These are phyloP conservation scores for Colletotrichum eremochloae DNA, from an alignment of 2,329 filamentous ascomycete genomes.

Conservation along the genomic window DNA sequence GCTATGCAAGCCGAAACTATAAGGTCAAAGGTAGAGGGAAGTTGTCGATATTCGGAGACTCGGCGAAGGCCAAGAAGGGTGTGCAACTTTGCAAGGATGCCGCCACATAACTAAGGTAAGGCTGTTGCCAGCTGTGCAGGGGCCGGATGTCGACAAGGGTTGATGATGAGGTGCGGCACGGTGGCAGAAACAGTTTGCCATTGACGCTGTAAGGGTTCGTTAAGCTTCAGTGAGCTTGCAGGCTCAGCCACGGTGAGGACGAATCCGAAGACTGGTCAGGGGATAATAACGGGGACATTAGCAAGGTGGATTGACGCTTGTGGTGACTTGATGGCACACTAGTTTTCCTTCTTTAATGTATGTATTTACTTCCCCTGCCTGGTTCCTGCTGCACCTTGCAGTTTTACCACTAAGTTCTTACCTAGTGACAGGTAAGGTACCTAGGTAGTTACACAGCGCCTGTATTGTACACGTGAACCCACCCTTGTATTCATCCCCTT, in stretches of 20 bases:
- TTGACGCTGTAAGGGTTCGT: background rate
- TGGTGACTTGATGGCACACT: slow-evolving; percentile 7
- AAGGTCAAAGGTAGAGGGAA: background rate
- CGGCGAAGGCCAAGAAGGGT: background rate
- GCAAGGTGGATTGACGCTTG: background rate
- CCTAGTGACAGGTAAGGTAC: background rate
- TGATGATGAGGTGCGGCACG: slow-evolving; percentile 2
- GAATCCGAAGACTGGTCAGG: background rate
- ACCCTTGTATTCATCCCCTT: background rate
- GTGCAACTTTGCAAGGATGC: slow-evolving; percentile 16
- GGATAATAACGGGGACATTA: background rate
- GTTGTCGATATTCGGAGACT: slow-evolving; percentile 1
- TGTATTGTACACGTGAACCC: background rate
- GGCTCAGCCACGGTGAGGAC: slow-evolving; percentile 21
- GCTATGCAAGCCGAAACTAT: slow-evolving; percentile 23
- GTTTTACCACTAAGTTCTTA: too few relatives aligned
- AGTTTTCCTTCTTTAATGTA: too few relatives aligned
- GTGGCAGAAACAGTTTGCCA: background rate
- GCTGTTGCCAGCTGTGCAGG: slow-evolving; percentile 9
- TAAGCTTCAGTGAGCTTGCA: background rate
- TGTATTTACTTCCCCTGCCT: background rate
- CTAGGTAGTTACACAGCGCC: background rate
- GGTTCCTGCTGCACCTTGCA: too few relatives aligned
- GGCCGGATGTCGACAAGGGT: slow-evolving; percentile 9
- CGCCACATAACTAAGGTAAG: background rate